These are phyloP conservation scores for Geotrichum carabidarum DNA, from an alignment of 1,139 yeast genomes.

Conservation along the genomic window DNA sequence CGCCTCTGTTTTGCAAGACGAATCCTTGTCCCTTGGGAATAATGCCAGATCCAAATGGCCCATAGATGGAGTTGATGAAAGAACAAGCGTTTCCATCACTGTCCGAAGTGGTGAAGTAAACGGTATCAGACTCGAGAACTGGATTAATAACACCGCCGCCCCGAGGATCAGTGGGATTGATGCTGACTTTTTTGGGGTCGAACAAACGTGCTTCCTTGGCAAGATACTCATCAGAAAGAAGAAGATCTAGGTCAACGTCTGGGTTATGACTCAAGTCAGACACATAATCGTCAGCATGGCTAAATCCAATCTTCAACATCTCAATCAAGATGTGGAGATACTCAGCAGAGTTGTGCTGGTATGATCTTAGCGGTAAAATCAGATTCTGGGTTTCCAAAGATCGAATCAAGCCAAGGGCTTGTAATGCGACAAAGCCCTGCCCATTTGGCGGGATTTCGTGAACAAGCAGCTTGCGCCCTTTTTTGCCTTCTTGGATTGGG, in stretches of 20 bases:
- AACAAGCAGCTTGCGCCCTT: constrained; percentile 30
- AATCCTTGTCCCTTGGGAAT: constrained; percentile 66
- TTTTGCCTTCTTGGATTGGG: constrained; percentile 30
- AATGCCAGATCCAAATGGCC: constrained; percentile 68
- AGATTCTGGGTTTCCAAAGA: constrained; percentile 45
- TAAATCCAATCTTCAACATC: constrained; percentile 65
- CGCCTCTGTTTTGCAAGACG: constrained; percentile 70
- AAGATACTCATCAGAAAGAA: constrained; percentile 44
- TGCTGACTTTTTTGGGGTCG: constrained; percentile 40
- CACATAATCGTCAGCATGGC: constrained; percentile 71
- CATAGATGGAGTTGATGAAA: constrained; percentile 70
- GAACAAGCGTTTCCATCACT: constrained; percentile 75
- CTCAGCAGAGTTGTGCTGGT: constrained; percentile 65
- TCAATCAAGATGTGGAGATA: constrained; percentile 68
- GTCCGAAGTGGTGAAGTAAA: constrained; percentile 67
- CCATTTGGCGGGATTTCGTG: constrained; percentile 86
- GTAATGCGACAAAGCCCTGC: constrained; percentile 67
- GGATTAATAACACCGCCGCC: constrained; percentile 61
- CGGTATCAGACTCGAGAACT: constrained; percentile 66
- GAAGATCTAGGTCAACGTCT: constrained; percentile 40
- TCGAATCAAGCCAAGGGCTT: constrained; percentile 62
- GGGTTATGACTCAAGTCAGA: constrained; percentile 44
- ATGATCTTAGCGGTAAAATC: constrained; percentile 38
- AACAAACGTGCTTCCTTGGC: constrained; percentile 49
- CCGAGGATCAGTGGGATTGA: constrained; percentile 36